Conservation (phyloP, 768 basidiomycete species). For the Xerocomus potaroensis region DNA sequence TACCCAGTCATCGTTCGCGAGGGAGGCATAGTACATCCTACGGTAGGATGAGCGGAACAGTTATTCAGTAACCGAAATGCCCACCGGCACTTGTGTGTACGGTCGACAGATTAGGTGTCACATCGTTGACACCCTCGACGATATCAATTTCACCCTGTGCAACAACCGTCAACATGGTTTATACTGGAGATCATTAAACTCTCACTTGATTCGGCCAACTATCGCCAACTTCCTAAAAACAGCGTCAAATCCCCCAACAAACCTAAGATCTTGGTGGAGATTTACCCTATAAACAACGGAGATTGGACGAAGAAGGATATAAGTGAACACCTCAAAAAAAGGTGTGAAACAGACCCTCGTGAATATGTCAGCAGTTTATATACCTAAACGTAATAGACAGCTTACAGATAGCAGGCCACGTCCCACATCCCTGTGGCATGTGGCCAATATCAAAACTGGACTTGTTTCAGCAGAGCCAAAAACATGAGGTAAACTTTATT, state of each 20-base stretch:
- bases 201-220: slow-evolving; percentile 28
- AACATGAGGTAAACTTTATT: background rate
- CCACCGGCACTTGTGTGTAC: slow-evolving; percentile 53
- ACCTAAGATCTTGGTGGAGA: too few relatives aligned
- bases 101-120: slow-evolving; percentile 46
- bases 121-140: slow-evolving; percentile 46
- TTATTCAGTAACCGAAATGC: too few relatives aligned
- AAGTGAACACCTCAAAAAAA: too few relatives aligned
- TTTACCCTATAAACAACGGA: too few relatives aligned
- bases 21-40: too few relatives aligned
- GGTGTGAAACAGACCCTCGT: slow-evolving; percentile 1
- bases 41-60: too few relatives aligned
- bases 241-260: slow-evolving; percentile 23
- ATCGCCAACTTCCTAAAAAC: slow-evolving; percentile 26
- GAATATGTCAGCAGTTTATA: too few relatives aligned
- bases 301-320: too few relatives aligned
- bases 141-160: slow-evolving; percentile 33
- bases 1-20: too few relatives aligned
- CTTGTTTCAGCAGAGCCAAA: slow-evolving; percentile 8
- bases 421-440: slow-evolving; percentile 36
- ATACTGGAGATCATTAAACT: background rate
- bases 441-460: slow-evolving; percentile 34
- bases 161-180: slow-evolving; percentile 7
- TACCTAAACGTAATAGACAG: background rate
- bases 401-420: slow-evolving; percentile 5